Evolutionary conservation across 2,329 filamentous ascomycete species (phyloP).

Genomic region (Penicillium thymicola): DNA sequence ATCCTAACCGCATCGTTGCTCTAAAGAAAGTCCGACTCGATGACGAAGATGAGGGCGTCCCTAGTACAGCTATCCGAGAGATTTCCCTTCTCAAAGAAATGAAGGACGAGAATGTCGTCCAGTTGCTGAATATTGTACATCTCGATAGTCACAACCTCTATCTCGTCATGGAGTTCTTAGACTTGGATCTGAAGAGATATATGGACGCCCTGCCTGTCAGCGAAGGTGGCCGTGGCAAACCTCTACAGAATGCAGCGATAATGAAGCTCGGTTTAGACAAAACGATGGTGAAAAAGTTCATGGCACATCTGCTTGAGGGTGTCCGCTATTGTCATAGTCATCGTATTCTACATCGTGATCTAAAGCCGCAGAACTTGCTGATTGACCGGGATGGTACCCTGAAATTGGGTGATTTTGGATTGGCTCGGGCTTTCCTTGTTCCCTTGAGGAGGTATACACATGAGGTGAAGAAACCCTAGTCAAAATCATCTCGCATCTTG

Average conservation of each 20-base stretch:
- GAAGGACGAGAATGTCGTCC: constrained; percentile 86
- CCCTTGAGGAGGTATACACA: constrained; percentile 89
- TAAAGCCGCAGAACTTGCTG: constrained; percentile 87
- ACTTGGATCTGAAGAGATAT: constrained; percentile 90
- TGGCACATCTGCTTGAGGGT: constrained; percentile 80
- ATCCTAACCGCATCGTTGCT: constrained; percentile 80
- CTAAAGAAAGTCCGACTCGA: constrained; percentile 95
- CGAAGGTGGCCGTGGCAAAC: constrained; percentile 80
- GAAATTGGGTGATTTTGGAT: constrained; percentile 85
- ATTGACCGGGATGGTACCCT: constrained; percentile 84
- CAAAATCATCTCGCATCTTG: not conserved
- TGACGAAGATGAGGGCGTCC: constrained; percentile 90
- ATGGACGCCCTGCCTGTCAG: constrained; percentile 86
- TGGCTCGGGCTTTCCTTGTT: constrained; percentile 86
- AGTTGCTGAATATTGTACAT: constrained; percentile 86
- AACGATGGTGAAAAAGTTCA: constrained; percentile 86
- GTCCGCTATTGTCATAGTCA: constrained; percentile 86
- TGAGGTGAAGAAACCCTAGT: constrained; percentile 53
- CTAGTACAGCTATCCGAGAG: constrained; percentile 87
- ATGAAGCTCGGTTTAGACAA: constrained; percentile 70
- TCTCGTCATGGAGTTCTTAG: constrained; percentile 87
- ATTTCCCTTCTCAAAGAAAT: constrained; percentile 94
- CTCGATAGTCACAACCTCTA: constrained; percentile 93
- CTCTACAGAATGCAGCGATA: constrained; percentile 72
- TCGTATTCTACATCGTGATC: constrained; percentile 79